Base-by-base conservation (phyloP, 169 alveolate species). In the Plasmodium ovale region DNA sequence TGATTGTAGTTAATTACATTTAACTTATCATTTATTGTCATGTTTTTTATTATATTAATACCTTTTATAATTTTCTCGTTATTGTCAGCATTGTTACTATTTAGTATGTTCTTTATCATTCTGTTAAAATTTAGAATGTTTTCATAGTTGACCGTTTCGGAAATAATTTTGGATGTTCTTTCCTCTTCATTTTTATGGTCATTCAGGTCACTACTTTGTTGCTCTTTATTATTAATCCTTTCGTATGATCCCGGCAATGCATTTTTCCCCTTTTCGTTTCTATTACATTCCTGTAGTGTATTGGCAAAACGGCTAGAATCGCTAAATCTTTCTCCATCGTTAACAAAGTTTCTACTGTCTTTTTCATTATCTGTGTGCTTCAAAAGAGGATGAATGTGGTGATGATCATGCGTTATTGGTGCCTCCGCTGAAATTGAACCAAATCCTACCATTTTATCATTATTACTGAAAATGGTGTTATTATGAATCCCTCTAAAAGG, bases 11-110 rank as follows among this genome's bases (percentile, higher is more conserved):
- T 70, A 3, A 49, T 53, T 10, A 70, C 27, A 12, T 70, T 51
- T 49, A 70, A 70, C 12, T 70, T 70, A 35, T 39, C 87, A 54
- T 56, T 54, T 53, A 51, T 49, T 33, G 44, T 65, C 90, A 82
- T 65, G 33, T 64, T 82, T 31, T 51, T 65, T 49, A 82, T 23
- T 3, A 39, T 82, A 25, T 64, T 82, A 51, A 82, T 82, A 10
- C 84, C 84, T 82, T 82, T 82, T 49, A 64, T 82, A 49, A 82
- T 59, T 65, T 82, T 65, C 9, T 82, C 84, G 65, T 82, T 51
- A 31, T 49, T 33, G 1, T 62, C 68, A 27, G 39, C 69, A 54
- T 44, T 47, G 53, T 82, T 82, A 51, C 58, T 64, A 35, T 82
- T 82, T 56, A 82, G 25, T 65, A 82, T 67, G 21, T 82, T 82